phyloP scores from a whole-genome alignment of 139 green algal species.

The Coelastrella sp. region DNA sequence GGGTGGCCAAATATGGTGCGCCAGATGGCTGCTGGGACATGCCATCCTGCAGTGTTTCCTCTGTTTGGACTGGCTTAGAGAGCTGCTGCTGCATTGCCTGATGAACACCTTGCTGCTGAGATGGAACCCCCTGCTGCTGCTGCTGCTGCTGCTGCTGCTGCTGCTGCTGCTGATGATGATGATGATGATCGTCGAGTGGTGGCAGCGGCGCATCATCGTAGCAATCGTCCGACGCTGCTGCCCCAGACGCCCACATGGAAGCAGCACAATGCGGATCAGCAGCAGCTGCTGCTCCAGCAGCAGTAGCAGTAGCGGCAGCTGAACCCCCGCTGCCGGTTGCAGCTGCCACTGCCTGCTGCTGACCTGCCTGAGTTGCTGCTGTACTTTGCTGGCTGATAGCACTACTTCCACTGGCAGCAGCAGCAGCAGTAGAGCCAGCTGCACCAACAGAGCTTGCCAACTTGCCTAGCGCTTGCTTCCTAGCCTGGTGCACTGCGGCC shows the following conservation, averaged over 20 bases:
- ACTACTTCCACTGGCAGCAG: not conserved
- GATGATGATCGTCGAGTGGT: not conserved
- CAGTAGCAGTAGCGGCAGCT: not conserved
- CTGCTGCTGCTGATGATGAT: constrained; percentile 22
- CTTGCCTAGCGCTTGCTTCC: not conserved
- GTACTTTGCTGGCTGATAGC: not conserved
- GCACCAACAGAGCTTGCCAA: not conserved
- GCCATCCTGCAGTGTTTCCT: not conserved
- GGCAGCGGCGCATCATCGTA: constrained; percentile 6
- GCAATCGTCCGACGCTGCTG: not conserved
- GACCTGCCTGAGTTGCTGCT: not conserved
- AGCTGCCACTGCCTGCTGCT: too few species aligned
- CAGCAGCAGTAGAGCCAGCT: not conserved
- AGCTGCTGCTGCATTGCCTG: not conserved
- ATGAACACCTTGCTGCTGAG: not conserved
- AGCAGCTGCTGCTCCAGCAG: not conserved
- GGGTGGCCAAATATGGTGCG: too few species aligned
- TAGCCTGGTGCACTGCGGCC: not conserved
- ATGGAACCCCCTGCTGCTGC: not conserved
- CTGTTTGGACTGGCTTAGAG: not conserved
- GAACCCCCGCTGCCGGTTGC: too few species aligned
- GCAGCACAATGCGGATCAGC: not conserved
- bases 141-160: constrained; percentile 30
- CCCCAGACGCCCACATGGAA: not conserved
- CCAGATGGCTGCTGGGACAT: not conserved